Evolutionary conservation across 257 asterid species (phyloP), one percentile per base, ranked within the genome.

Genomic region (Mitragyna speciosa): DNA sequence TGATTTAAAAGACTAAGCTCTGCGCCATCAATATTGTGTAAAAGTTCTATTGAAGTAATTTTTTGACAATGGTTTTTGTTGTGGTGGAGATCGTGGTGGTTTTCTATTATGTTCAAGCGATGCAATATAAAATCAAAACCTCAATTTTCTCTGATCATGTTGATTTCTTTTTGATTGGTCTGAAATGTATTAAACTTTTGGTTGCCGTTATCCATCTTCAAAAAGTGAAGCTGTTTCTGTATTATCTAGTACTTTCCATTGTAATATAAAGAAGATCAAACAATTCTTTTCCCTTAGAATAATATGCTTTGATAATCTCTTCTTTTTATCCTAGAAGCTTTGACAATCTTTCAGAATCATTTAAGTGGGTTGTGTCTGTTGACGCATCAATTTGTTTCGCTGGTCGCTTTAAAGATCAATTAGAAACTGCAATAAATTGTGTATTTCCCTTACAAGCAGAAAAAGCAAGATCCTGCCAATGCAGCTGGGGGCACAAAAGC

Each of bases 381-480:
- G 59, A 65, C 26, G 79, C 41, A 65, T n/a, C 8, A 30, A 9
- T 0, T 43, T 45, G 22, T 24, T 56, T 59, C 51, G 43, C 30
- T 8, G 66, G 17, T n/a, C 48, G 56, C 15, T 47, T 11, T 79
- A 10, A 28, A 51, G 15, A 48, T 20, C 75, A 72, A 6, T 36
- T 52, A 54, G 33, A 65, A 28, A n/a, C 58, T 66, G 15, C 26
- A 75, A 17, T 59, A 58, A 75, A 20, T 58, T 56, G 20, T 61
- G 0, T 31, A n/a, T 63, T 61, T 16, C 56, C 66, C 10, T 59
- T 14, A 65, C 73, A 24, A 78, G 82, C 93, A 92, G 98, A 93
- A 90, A 85, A 90, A 89, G 88, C 98, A 88, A 86, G 97, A 91
- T 79, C 80, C 76, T 77, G 82, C 78, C 58, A 90, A 76, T 83